phyloP scores from a whole-genome alignment of 257 asterid genomes.

The Solanum gandarillasii region DNA sequence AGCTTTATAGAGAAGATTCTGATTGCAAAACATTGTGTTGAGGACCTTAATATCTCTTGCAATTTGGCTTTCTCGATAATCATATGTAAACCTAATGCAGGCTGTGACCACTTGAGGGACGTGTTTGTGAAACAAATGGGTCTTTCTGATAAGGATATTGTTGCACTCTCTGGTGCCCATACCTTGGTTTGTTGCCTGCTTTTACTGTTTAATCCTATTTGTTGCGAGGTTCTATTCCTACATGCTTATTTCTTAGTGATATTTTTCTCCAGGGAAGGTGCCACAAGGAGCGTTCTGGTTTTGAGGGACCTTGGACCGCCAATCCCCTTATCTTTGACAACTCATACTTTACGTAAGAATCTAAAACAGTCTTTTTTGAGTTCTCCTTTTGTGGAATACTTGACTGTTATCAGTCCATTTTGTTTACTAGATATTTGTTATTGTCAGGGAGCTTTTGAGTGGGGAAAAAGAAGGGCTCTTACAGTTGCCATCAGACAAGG shows the following conservation, averaged over 20 bases:
- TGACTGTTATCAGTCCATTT: background rate
- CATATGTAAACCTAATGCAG: conserved; percentile 21
- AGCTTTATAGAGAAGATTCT: background rate
- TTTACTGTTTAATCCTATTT: background rate
- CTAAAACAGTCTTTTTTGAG: background rate
- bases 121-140: conserved; percentile 86
- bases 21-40: background rate
- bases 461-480: conserved; percentile 73
- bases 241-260: background rate
- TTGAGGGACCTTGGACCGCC: conserved; percentile 81
- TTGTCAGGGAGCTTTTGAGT: conserved; percentile 53
- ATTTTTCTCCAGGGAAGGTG: conserved; percentile 51
- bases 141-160: conserved; percentile 66
- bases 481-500: conserved; percentile 73
- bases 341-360: conserved; percentile 54
- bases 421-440: background rate
- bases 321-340: conserved; percentile 80
- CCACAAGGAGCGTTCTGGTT: conserved; percentile 89
- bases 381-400: background rate
- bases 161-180: conserved; percentile 83
- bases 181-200: conserved; percentile 49
- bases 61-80: background rate
- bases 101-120: conserved; percentile 74
- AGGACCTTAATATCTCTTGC: background rate
- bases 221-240: background rate